A percentile compares a stretch with the other conserved stretches of the same genome.
Evolutionary conservation across 2,329 filamentous ascomycete genomes (phyloP).

Genomic region (Pezicula carpinea): DNA sequence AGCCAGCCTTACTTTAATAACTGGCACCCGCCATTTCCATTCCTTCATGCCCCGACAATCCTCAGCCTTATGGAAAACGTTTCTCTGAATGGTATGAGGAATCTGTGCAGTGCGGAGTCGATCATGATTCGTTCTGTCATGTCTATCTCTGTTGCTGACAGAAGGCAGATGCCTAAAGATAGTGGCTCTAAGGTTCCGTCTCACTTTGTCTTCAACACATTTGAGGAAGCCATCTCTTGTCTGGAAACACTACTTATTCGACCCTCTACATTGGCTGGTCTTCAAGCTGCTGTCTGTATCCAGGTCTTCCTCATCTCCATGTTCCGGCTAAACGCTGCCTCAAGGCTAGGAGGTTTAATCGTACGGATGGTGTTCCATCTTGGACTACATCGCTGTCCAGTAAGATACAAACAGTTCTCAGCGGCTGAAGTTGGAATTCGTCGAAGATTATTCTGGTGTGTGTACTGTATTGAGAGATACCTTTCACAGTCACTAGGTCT

Average conservation of each 20-base stretch:
- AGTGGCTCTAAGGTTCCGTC: constrained; percentile 32
- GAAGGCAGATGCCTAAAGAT: constrained; percentile 34
- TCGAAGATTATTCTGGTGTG: constrained; percentile 51
- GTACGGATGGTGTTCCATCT: constrained; percentile 52
- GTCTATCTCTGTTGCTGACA: constrained; percentile 50
- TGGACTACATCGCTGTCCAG: constrained; percentile 53
- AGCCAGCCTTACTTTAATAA: constrained; percentile 50
- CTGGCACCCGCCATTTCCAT: constrained; percentile 54
- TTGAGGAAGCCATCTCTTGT: constrained; percentile 45
- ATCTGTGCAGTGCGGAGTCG: constrained; percentile 31
- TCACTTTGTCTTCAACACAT: constrained; percentile 40
- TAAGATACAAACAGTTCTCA: constrained; percentile 46
- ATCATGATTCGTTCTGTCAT: constrained; percentile 44
- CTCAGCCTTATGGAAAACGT: constrained; percentile 41
- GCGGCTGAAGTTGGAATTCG: constrained; percentile 41
- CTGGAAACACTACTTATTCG: constrained; percentile 41
- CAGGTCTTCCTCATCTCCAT: constrained; percentile 52
- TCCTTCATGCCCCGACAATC: constrained; percentile 48
- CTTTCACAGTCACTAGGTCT: constrained; percentile 52
- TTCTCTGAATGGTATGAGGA: constrained; percentile 28
- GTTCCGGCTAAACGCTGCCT: constrained; percentile 52
- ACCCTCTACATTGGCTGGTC: constrained; percentile 40
- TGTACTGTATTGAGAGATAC: constrained; percentile 51
- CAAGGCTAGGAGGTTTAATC: constrained; percentile 49
- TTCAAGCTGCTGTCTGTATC: constrained; percentile 48